Evolutionary conservation across 352 stramenopile species (phyloP), one percentile per base, ranked within the genome.

Genomic region (Nothophytophthora sp.): DNA sequence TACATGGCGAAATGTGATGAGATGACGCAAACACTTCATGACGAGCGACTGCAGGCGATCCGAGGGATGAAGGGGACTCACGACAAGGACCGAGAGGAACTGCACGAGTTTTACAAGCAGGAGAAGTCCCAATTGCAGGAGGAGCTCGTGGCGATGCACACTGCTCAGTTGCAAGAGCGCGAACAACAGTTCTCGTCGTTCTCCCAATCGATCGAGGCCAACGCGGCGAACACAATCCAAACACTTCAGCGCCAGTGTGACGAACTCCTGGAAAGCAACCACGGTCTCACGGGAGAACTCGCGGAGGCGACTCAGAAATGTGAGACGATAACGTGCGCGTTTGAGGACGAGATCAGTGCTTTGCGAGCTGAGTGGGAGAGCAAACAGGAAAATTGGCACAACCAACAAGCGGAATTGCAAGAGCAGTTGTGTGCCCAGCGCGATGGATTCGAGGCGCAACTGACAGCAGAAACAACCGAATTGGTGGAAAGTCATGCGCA

Each of bases 1-100:
- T 86, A 71, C n/a, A 73, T 76, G 44, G 59, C 69, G 13, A 85
- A 84, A 55, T 87, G 75, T 28, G 75, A 88, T 15, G 60, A 82
- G 33, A 66, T 90, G 46, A 70, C 72, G 1, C 72, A 87, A 35
- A 63, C 55, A 0, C 63, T 88, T 8, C 63, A 81, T 18, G 54
- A 73, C n/a, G 74, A 86, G 34, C 63, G 73, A 20, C 50, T 80
- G 1, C 61, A 76, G 4, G 62, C 66, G 1, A 54, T 90, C n/a
- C 38, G 54, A 15, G 48, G 61, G 29, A 67, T 81, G 47, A 76
- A 81, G 15, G 63, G 73, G 9, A 45, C 62, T 0, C 68, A 84
- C 24, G 57, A 77, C 7, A 63, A 63, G 34, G 79, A 89, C 22
- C 70, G 80, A 50, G 53, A 78, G 20, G 72, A 86, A 39, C 30